Evolutionary conservation across 768 basidiomycete species (phyloP).

Genomic region (Termitomyces sp.): DNA sequence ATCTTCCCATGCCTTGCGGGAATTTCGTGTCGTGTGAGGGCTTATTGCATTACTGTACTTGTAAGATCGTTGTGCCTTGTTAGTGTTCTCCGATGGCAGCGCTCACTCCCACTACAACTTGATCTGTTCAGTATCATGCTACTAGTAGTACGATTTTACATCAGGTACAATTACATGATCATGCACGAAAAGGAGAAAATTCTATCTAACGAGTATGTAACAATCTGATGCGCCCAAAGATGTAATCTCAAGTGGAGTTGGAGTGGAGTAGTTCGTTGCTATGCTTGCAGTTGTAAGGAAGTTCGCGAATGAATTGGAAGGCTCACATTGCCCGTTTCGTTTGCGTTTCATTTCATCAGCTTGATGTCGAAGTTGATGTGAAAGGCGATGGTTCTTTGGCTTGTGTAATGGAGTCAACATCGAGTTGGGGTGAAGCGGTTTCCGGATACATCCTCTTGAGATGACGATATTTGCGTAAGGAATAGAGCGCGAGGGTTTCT

Average conservation of each 20-base stretch:
- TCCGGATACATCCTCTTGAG: slow-evolving; percentile 66
- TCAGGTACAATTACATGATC: neutral
- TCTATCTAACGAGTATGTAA: neutral
- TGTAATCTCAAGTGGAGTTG: neutral
- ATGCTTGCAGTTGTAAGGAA: neutral
- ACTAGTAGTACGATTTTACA: neutral
- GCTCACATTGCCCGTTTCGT: neutral
- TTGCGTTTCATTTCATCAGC: neutral
- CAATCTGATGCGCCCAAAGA: neutral
- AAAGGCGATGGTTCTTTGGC: slow-evolving; percentile 6
- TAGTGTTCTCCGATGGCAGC: neutral
- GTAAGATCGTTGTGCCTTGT: neutral
- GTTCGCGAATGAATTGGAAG: neutral
- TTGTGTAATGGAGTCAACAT: slow-evolving; percentile 8
- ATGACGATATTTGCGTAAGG: slow-evolving; percentile 78
- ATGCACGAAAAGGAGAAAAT: neutral
- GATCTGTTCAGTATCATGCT: neutral
- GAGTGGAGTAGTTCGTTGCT: neutral
- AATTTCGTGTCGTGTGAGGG: neutral
- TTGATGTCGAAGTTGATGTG: slow-evolving; percentile 8
- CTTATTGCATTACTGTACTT: too few species aligned
- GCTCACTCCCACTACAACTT: too few species aligned
- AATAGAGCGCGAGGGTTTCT: slow-evolving; percentile 83
- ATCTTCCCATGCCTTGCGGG: neutral
- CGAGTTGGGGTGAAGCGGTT: slow-evolving; percentile 8